These are phyloP conservation scores for Sarcodon sp. DNA, from an alignment of 768 basidiomycete genomes.

Conservation along the genomic window DNA sequence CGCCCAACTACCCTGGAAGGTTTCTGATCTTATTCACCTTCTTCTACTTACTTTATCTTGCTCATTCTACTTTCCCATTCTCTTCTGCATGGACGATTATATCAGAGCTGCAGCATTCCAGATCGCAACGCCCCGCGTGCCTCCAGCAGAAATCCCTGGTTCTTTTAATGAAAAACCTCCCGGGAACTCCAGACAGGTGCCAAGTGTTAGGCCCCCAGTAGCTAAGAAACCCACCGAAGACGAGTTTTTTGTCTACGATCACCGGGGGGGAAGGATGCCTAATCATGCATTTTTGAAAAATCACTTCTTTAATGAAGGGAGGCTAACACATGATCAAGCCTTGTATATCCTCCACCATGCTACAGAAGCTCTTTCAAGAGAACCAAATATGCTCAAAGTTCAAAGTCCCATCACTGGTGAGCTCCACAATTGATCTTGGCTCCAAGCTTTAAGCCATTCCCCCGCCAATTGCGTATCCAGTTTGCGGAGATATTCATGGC, in stretches of 20 bases:
- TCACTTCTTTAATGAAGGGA: constrained; percentile 83
- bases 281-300: constrained; percentile 73
- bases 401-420: constrained; percentile 84
- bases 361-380: constrained; percentile 51
- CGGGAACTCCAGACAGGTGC: neutral
- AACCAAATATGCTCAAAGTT: constrained; percentile 80
- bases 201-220: constrained; percentile 10
- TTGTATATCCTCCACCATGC: constrained; percentile 65
- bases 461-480: constrained; percentile 24
- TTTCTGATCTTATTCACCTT: too few relatives aligned
- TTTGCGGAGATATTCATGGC: constrained; percentile 95
- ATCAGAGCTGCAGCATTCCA: neutral
- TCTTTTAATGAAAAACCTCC: neutral
- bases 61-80: too few relatives aligned
- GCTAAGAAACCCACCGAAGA: constrained; percentile 10
- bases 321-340: constrained; percentile 76
- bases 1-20: too few relatives aligned
- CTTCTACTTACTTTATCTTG: too few relatives aligned
- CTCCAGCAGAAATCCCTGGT: neutral
- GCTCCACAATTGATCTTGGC: constrained; percentile 14
- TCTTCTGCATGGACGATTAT: neutral
- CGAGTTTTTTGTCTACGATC: constrained; percentile 17
- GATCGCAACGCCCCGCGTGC: neutral
- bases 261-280: constrained; percentile 44
- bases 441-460: neutral